A percentile compares a stretch with the other conserved stretches of the same genome.
Conservation (phyloP, 1,284 basidiomycete genomes). For the Golubevia pallescens region DNA sequence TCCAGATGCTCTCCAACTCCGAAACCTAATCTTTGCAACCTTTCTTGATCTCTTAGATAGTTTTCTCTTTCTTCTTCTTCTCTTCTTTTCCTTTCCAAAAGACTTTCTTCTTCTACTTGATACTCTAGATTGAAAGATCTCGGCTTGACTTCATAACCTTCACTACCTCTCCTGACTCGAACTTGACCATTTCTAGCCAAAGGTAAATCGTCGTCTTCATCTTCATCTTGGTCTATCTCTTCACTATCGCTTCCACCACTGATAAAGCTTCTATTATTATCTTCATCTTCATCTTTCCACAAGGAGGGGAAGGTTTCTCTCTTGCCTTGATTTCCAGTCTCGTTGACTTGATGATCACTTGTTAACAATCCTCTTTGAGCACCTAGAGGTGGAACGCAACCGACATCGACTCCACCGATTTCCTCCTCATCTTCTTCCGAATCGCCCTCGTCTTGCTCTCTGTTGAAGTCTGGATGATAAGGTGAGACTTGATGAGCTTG, state of each 20-base stretch:
- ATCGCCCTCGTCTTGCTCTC: neutral
- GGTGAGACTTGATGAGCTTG: conserved; percentile 3
- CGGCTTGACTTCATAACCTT: conserved; percentile 33
- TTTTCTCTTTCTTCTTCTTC: neutral
- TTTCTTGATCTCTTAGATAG: neutral
- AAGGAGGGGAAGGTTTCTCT: neutral
- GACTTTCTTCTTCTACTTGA: neutral
- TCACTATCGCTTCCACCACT: neutral
- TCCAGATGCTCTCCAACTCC: neutral
- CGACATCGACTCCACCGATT: conserved; percentile 6
- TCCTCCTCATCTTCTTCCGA: conserved; percentile 2
- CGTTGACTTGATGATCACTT: neutral
- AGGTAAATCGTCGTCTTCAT: conserved; percentile 2
- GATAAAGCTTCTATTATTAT: neutral
- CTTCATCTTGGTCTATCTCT: conserved; percentile 3
- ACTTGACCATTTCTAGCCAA: conserved; percentile 5
- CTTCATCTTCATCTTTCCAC: conserved; percentile 1
- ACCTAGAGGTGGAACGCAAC: conserved; percentile 4
- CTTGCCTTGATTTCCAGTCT: neutral
- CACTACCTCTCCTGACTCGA: conserved; percentile 19
- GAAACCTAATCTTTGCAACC: neutral
- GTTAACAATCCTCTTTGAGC: neutral
- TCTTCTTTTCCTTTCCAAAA: neutral
- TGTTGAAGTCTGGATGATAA: conserved; percentile 9
- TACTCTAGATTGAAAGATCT: neutral